Conservation (phyloP, 106 monocot species). For the Dioscorea zingiberensis region DNA sequence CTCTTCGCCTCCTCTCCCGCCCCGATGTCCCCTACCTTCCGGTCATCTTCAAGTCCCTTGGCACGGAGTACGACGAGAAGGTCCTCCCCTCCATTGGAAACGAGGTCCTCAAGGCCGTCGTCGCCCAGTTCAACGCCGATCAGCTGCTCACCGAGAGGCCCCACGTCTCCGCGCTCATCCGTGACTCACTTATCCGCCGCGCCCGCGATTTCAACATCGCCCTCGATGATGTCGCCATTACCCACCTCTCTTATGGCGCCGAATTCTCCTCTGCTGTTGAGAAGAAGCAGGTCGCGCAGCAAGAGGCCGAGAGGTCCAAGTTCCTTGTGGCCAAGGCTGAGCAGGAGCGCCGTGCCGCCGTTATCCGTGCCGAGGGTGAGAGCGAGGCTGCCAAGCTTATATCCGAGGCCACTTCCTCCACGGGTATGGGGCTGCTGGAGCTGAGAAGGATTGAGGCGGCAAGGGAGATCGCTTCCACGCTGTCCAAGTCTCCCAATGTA, state of each 20-base stretch:
- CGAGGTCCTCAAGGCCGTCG: slow-evolving; percentile 65
- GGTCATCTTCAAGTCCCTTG: slow-evolving; percentile 72
- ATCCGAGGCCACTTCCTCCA: slow-evolving; percentile 42
- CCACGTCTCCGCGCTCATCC: slow-evolving; percentile 65
- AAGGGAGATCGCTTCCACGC: slow-evolving; percentile 53
- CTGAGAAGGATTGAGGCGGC: slow-evolving; percentile 70
- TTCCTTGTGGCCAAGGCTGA: slow-evolving; percentile 54
- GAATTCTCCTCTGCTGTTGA: slow-evolving; percentile 71
- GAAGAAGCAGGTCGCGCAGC: slow-evolving; percentile 92
- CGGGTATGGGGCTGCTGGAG: slow-evolving; percentile 52
- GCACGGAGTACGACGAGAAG: slow-evolving; percentile 89
- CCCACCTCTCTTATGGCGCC: slow-evolving; percentile 52
- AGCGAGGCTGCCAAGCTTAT: slow-evolving; percentile 52
- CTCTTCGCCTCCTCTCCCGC: slow-evolving; percentile 76
- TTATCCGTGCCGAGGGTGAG: slow-evolving; percentile 71
- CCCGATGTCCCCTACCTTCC: slow-evolving; percentile 62
- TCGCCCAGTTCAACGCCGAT: slow-evolving; percentile 80
- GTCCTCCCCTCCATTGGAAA: slow-evolving; percentile 89
- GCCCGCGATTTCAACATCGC: slow-evolving; percentile 57
- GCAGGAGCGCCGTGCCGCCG: slow-evolving; percentile 62
- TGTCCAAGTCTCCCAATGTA: slow-evolving; percentile 47
- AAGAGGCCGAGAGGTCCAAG: slow-evolving; percentile 75
- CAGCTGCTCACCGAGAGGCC: slow-evolving; percentile 72
- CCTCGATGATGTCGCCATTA: slow-evolving; percentile 67
- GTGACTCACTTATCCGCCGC: slow-evolving; percentile 43